Conservation (phyloP, 805 yeast species). For the Saturnispora hagleri region DNA sequence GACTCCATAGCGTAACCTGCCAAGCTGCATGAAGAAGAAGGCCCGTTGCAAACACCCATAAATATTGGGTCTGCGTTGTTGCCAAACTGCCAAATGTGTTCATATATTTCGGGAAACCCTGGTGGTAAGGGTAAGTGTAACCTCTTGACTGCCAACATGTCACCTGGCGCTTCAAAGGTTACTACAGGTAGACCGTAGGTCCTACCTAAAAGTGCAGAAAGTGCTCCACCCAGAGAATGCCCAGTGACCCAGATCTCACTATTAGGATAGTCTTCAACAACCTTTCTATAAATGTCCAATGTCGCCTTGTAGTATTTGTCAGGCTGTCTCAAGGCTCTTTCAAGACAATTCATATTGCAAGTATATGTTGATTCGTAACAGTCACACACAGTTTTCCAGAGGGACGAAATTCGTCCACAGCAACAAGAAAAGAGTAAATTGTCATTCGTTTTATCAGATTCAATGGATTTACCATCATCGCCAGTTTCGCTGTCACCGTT, state of each 20-base stretch:
- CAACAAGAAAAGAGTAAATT: slow-evolving; percentile 89
- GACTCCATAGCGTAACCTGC: slow-evolving; percentile 98
- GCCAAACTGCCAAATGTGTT: slow-evolving; percentile 90
- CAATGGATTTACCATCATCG: slow-evolving; percentile 53
- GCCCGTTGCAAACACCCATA: slow-evolving; percentile 96
- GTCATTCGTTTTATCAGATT: slow-evolving; percentile 77
- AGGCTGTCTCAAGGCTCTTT: slow-evolving; percentile 57
- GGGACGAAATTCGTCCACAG: slow-evolving; percentile 83
- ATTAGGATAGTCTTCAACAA: slow-evolving; percentile 54
- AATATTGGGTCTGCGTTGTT: slow-evolving; percentile 95
- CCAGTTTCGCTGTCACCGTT: slow-evolving; percentile 38
- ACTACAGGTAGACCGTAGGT: slow-evolving; percentile 88
- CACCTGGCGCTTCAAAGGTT: slow-evolving; percentile 91
- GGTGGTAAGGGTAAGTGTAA: slow-evolving; percentile 92
- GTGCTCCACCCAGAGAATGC: slow-evolving; percentile 88
- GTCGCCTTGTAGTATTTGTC: slow-evolving; percentile 81
- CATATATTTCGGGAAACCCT: slow-evolving; percentile 67
- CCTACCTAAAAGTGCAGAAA: slow-evolving; percentile 72
- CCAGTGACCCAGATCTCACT: slow-evolving; percentile 86
- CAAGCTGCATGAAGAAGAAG: slow-evolving; percentile 75
- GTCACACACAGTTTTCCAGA: slow-evolving; percentile 95
- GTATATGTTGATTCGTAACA: slow-evolving; percentile 79
- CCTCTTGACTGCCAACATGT: slow-evolving; percentile 69
- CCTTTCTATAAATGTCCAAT: slow-evolving; percentile 67
- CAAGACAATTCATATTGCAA: slow-evolving; percentile 83